Conservation (phyloP, 345 rosid genomes). For the Psidium friedrichsthalianum region DNA sequence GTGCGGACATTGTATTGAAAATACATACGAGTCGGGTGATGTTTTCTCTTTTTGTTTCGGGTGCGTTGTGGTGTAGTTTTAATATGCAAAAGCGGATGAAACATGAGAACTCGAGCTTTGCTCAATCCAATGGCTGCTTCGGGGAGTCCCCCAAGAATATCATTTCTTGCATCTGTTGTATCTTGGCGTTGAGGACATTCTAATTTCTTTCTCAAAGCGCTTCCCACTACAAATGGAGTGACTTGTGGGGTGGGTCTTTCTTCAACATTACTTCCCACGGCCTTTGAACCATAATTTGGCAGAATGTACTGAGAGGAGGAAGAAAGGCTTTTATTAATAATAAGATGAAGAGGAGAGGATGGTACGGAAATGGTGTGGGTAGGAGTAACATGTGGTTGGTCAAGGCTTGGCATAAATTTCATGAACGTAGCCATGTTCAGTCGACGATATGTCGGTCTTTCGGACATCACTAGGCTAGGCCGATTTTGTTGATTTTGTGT, state of each 20-base stretch:
- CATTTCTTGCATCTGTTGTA: neutral
- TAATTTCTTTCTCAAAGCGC: neutral
- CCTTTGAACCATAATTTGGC: slow-evolving; percentile 4
- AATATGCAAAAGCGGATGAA: neutral
- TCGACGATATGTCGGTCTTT: neutral
- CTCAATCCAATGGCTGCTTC: neutral
- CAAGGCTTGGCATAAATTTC: neutral
- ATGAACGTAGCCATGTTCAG: neutral
- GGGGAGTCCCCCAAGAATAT: neutral
- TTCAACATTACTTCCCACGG: slow-evolving; percentile 21
- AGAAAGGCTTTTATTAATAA: neutral
- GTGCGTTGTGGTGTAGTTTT: neutral
- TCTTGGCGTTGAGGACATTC: neutral
- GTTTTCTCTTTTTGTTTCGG: neutral
- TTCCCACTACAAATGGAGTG: neutral
- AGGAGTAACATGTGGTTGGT: neutral
- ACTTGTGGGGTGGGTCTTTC: neutral
- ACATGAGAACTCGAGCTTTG: neutral
- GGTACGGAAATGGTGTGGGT: neutral
- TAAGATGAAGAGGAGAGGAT: neutral
- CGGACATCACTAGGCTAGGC: too few relatives aligned
- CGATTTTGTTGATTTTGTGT: too few relatives aligned
- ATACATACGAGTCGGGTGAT: too few relatives aligned
- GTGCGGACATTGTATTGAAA: too few relatives aligned
- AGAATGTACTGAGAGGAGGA: neutral